A percentile compares a stretch with the other conserved stretches of the same genome.
These are phyloP conservation scores for Populus pruinosa DNA, from an alignment of 345 rosid genomes.

Conservation along the genomic window DNA sequence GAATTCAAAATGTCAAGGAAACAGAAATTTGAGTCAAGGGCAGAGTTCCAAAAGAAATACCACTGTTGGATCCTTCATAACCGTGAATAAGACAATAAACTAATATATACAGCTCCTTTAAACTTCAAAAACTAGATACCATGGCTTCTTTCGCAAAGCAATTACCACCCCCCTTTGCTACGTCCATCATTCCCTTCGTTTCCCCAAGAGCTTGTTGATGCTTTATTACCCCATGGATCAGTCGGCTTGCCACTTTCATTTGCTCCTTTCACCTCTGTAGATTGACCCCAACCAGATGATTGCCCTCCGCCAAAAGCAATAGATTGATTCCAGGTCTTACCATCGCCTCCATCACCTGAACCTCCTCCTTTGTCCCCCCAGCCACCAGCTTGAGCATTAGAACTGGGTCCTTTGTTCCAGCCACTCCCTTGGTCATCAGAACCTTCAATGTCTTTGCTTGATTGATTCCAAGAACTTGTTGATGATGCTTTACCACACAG, in stretches of 20 bases:
- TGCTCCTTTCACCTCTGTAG: conserved; percentile 16
- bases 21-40: not conserved
- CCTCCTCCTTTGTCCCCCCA: conserved; percentile 19
- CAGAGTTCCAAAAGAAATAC: not conserved
- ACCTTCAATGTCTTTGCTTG: not conserved
- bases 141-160: not conserved
- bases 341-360: conserved; percentile 12
- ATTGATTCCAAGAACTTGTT: conserved; percentile 18
- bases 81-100: not conserved
- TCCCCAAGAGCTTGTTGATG: conserved; percentile 32
- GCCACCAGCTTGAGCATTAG: conserved; percentile 3
- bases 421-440: conserved; percentile 3
- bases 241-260: conserved; percentile 4
- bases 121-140: not conserved
- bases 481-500: conserved; percentile 26
- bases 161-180: conserved; percentile 38
- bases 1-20: not conserved
- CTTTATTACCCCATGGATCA: conserved; percentile 29
- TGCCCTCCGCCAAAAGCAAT: conserved; percentile 12
- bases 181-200: conserved; percentile 26
- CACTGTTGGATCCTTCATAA: not conserved
- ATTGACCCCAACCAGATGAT: conserved; percentile 21
- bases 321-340: conserved; percentile 20
- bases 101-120: conserved; percentile 8
- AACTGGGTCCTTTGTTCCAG: conserved; percentile 1